Conservation (phyloP, 192 early-diverging fungal species). For the Allomyces javanicus region DNA sequence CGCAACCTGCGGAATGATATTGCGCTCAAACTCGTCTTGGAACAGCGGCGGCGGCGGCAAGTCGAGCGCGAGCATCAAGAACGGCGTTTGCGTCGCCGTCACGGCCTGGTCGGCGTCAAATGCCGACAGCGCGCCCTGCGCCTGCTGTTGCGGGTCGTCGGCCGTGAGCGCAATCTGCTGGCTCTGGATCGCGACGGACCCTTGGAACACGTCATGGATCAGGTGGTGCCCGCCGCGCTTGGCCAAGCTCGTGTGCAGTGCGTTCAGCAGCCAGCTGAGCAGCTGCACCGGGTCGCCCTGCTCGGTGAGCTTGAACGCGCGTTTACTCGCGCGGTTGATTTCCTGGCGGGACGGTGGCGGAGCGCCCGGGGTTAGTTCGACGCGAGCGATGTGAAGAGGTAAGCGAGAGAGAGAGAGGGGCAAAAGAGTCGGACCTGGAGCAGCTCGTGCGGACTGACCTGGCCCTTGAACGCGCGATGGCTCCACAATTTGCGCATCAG, state of each 20-base stretch:
- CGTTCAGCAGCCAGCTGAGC: conserved; percentile 79
- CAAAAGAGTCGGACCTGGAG: conserved; percentile 37
- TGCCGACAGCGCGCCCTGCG: conserved; percentile 12
- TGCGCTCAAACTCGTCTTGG: conserved; percentile 58
- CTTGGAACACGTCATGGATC: conserved; percentile 69
- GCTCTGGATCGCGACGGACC: conserved; percentile 53
- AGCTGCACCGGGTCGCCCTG: conserved; percentile 76
- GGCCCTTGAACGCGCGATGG: conserved; percentile 71
- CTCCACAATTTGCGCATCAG: conserved; percentile 86
- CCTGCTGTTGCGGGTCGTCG: conserved; percentile 6
- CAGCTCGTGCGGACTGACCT: conserved; percentile 89
- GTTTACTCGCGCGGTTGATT: conserved; percentile 57
- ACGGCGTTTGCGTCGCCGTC: conserved; percentile 36
- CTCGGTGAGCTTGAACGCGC: conserved; percentile 53
- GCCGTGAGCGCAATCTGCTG: conserved; percentile 27
- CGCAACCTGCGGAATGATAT: conserved; percentile 83
- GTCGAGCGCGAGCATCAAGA: conserved; percentile 73
- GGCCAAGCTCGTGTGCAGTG: conserved; percentile 65
- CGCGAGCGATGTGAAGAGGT: background rate
- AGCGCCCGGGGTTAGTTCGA: background rate
- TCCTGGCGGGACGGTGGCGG: conserved; percentile 23
- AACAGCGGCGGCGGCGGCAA: conserved; percentile 80
- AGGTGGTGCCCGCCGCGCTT: conserved; percentile 29
- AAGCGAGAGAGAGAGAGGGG: background rate
- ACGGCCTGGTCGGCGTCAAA: conserved; percentile 26